Evolutionary conservation across 75 land plant genomes (phyloP).

Genomic region (Pseudotsuga menziesii): DNA sequence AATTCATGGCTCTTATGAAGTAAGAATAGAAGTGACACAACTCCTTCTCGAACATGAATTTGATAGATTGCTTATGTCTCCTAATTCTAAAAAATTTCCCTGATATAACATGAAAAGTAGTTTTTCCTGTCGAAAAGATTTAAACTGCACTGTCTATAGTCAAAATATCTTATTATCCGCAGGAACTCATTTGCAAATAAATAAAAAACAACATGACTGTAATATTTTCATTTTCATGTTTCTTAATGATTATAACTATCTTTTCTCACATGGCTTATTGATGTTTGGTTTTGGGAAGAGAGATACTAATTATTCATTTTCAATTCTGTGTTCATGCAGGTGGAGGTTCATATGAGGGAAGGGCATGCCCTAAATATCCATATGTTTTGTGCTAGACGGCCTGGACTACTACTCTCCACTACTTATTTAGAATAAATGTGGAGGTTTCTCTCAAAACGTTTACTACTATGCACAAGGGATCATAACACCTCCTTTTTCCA

Average conservation of each 20-base stretch:
- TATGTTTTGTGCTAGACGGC: constrained; percentile 73
- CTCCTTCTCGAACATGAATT: background rate
- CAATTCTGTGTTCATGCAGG: constrained; percentile 34
- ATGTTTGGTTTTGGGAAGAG: background rate
- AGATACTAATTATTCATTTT: background rate
- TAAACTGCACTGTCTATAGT: background rate
- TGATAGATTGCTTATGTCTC: background rate
- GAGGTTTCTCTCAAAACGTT: too few species aligned
- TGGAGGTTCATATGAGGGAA: constrained; percentile 69
- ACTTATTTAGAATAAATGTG: too few species aligned
- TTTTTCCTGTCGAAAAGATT: background rate
- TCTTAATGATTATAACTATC: background rate
- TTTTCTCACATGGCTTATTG: background rate
- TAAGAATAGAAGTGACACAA: too few species aligned
- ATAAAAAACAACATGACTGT: background rate
- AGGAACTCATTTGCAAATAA: background rate
- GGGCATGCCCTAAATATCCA: constrained; percentile 67
- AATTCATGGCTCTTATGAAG: too few species aligned
- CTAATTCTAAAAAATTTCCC: background rate
- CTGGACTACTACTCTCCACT: constrained; percentile 82
- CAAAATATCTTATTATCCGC: background rate
- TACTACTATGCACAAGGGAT: too few species aligned
- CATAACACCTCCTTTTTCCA: too few species aligned
- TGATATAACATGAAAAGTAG: too few species aligned
- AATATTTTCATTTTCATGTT: background rate